Percentiles rank a stretch among this genome's conserved stretches.
Evolutionary conservation across 192 early-diverging fungal genomes (phyloP).

Genomic region (Coemansia sp.): DNA sequence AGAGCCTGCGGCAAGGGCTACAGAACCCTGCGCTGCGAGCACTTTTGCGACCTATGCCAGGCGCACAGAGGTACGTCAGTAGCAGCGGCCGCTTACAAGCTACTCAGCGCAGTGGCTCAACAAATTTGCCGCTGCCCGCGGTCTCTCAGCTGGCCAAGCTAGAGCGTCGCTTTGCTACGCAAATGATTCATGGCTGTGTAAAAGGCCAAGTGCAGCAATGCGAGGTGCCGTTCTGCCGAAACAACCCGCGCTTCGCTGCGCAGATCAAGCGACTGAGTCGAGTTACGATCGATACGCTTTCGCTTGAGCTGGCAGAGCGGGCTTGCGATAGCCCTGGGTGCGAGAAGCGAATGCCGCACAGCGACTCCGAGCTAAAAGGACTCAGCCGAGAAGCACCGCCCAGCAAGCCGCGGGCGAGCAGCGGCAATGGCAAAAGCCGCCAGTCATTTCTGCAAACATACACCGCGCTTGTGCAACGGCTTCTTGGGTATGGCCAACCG

Average conservation of each 20-base stretch:
- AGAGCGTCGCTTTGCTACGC: conserved; percentile 8
- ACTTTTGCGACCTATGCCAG: conserved; percentile 11
- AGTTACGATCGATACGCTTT: conserved; percentile 7
- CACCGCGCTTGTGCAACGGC: conserved; percentile 8
- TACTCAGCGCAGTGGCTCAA: not conserved
- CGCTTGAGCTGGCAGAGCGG: conserved; percentile 22
- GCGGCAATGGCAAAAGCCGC: not conserved
- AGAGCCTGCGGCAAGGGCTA: conserved; percentile 11
- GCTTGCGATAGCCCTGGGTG: conserved; percentile 1
- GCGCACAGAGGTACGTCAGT: not conserved
- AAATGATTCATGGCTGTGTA: conserved; percentile 21
- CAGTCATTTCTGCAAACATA: conserved; percentile 12
- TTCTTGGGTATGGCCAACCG: not conserved
- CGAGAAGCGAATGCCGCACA: conserved; percentile 25
- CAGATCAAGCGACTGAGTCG: conserved; percentile 4
- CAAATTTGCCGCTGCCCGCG: not conserved
- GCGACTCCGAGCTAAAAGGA: not conserved
- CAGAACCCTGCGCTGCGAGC: conserved; percentile 10
- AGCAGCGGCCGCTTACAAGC: not conserved
- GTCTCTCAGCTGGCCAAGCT: not conserved
- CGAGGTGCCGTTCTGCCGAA: conserved; percentile 16
- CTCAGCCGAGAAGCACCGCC: not conserved
- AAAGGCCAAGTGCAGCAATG: conserved; percentile 4
- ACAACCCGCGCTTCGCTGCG: conserved; percentile 10
- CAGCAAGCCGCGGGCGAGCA: not conserved